A percentile compares a stretch with the other conserved stretches of the same genome.
These are phyloP conservation scores for Astrocystis sublimbata DNA, from an alignment of 495 filamentous ascomycete species.

Conservation along the genomic window DNA sequence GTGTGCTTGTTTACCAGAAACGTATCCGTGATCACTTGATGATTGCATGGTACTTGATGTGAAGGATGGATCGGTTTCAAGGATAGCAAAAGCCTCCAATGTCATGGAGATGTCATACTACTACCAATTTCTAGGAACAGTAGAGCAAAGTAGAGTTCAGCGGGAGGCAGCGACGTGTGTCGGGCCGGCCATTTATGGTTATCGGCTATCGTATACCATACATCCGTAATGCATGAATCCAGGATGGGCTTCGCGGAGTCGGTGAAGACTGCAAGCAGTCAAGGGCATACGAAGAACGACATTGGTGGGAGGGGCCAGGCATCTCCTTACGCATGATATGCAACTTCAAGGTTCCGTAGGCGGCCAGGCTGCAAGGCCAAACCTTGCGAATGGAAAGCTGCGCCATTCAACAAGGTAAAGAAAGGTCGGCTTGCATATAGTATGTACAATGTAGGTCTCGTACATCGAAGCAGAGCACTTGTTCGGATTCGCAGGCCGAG, in stretches of 20 bases:
- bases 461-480: neutral
- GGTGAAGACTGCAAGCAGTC: neutral
- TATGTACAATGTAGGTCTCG: neutral
- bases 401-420: neutral
- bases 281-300: neutral
- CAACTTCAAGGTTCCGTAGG: constrained; percentile 11
- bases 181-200: neutral
- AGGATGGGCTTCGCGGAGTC: neutral
- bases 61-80: neutral
- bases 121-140: no score
- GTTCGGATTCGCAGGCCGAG: neutral
- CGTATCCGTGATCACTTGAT: neutral
- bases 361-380: neutral
- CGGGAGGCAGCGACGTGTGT: no score
- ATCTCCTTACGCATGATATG: neutral
- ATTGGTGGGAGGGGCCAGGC: neutral
- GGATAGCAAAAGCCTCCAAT: neutral
- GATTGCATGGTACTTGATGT: neutral
- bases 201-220: neutral
- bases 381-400: neutral
- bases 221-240: neutral
- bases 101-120: neutral
- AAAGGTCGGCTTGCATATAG: constrained; percentile 1
- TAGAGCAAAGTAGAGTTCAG: no score
- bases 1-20: neutral